Percentiles rank a stretch among this genome's conserved stretches.
These are phyloP conservation scores for Psilocybe azurescens DNA, from an alignment of 768 basidiomycete genomes.

Conservation along the genomic window DNA sequence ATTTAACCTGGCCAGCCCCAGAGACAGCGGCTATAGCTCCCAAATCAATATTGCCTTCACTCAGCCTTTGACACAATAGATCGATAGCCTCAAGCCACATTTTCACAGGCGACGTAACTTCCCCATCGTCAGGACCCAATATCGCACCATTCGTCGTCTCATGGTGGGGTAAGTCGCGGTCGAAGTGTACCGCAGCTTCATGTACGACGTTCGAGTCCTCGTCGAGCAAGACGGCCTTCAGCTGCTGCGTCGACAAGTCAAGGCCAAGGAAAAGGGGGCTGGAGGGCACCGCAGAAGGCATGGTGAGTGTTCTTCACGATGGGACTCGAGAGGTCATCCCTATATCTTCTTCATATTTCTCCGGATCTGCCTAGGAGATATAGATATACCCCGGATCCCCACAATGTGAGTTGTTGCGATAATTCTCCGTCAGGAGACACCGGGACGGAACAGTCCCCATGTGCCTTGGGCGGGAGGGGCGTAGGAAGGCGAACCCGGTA, in stretches of 20 bases:
- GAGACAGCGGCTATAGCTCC: slow-evolving; percentile 65
- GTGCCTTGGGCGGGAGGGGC: not conserved
- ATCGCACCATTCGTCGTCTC: slow-evolving; percentile 71
- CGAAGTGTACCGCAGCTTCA: slow-evolving; percentile 79
- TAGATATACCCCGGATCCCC: not conserved
- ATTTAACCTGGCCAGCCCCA: slow-evolving; percentile 76
- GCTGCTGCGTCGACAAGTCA: slow-evolving; percentile 86
- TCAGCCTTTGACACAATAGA: slow-evolving; percentile 68
- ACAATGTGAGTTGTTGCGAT: not conserved
- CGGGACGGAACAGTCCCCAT: not conserved
- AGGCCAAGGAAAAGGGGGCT: slow-evolving; percentile 70
- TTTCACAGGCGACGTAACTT: slow-evolving; percentile 79
- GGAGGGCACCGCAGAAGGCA: slow-evolving; percentile 14
- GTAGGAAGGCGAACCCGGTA: not conserved
- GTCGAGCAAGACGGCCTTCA: slow-evolving; percentile 76
- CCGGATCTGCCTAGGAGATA: not conserved
- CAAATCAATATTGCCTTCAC: slow-evolving; percentile 62
- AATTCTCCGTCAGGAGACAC: not conserved
- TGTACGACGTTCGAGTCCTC: slow-evolving; percentile 62
- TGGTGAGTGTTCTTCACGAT: not conserved
- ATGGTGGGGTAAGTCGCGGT: slow-evolving; percentile 76
- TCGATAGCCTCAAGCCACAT: slow-evolving; percentile 92
- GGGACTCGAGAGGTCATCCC: not conserved
- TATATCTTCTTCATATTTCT: not conserved
- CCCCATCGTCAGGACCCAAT: slow-evolving; percentile 66